phyloP scores from a whole-genome alignment of 169 alveolate genomes.

The Plasmodium cynomolgi region DNA sequence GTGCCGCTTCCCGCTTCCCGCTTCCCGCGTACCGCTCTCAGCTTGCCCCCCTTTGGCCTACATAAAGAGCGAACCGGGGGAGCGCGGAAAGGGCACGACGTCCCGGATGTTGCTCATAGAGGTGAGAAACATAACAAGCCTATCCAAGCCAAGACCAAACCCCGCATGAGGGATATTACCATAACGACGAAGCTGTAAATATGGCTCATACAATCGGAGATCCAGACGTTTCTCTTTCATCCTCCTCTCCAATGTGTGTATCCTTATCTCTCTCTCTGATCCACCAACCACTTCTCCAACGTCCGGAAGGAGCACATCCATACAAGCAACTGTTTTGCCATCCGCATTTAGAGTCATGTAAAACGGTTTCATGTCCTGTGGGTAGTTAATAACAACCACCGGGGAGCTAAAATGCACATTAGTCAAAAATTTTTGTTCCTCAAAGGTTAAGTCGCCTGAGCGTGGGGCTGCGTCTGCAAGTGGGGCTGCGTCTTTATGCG shows the following conservation, averaged over 20 bases:
- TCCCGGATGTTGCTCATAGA: constrained; percentile 98
- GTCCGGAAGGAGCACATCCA: constrained; percentile 96
- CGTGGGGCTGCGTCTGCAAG: constrained; percentile 88
- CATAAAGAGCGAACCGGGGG: constrained; percentile 76
- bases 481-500: constrained; percentile 88
- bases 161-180: constrained; percentile 99
- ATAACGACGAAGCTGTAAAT: constrained; percentile 93
- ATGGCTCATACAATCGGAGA: constrained; percentile 88
- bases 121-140: constrained; percentile 96
- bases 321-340: constrained; percentile 95
- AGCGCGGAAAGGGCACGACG: constrained; percentile 98
- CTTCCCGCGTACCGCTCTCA: not conserved
- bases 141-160: constrained; percentile 98
- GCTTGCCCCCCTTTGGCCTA: not conserved
- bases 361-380: constrained; percentile 92
- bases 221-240: constrained; percentile 88
- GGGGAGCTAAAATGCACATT: constrained; percentile 87
- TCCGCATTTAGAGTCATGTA: constrained; percentile 94
- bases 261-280: constrained; percentile 93
- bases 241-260: constrained; percentile 72
- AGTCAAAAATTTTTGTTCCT: constrained; percentile 85
- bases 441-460: constrained; percentile 82
- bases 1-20: not conserved
- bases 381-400: constrained; percentile 89
- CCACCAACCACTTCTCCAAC: constrained; percentile 98